Evolutionary conservation across 345 rosid species (phyloP).

Genomic region (Rhizophora mangle): DNA sequence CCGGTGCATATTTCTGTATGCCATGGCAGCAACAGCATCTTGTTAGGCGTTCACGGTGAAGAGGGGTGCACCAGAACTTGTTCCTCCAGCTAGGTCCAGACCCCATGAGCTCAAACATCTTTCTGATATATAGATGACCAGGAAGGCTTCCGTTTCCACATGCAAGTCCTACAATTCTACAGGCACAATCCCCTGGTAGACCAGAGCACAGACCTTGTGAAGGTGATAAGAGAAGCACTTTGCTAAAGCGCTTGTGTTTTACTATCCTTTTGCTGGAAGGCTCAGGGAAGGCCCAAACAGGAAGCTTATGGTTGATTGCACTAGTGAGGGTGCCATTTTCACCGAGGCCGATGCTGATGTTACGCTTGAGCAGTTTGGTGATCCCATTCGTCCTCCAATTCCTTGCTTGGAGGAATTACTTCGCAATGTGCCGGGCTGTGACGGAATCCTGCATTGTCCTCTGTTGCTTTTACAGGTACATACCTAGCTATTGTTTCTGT

Average conservation of each 20-base stretch:
- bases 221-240: constrained; percentile 10
- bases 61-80: constrained; percentile 6
- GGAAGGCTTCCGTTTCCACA: constrained; percentile 11
- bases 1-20: too few relatives aligned
- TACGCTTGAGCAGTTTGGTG: constrained; percentile 15
- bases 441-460: constrained; percentile 9
- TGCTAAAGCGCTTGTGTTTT: constrained; percentile 15
- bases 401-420: constrained; percentile 22
- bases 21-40: constrained; percentile 7
- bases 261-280: constrained; percentile 24
- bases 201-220: constrained; percentile 11
- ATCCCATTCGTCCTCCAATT: constrained; percentile 21
- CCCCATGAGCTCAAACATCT: constrained; percentile 20
- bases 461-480: constrained; percentile 20
- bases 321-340: constrained; percentile 18
- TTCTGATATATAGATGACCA: constrained; percentile 24
- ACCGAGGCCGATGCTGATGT: constrained; percentile 20
- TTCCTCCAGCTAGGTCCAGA: constrained; percentile 6
- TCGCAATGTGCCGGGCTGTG: constrained; percentile 11
- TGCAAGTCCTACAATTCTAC: constrained; percentile 11
- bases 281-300: constrained; percentile 15
- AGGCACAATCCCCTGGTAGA: background rate
- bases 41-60: constrained; percentile 12
- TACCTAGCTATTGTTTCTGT: too few relatives aligned
- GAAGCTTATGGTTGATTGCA: constrained; percentile 23